Evolutionary conservation across 2,329 filamentous ascomycete genomes (phyloP), one percentile per base, ranked within the genome.

Genomic region (Fusarium sp.): DNA sequence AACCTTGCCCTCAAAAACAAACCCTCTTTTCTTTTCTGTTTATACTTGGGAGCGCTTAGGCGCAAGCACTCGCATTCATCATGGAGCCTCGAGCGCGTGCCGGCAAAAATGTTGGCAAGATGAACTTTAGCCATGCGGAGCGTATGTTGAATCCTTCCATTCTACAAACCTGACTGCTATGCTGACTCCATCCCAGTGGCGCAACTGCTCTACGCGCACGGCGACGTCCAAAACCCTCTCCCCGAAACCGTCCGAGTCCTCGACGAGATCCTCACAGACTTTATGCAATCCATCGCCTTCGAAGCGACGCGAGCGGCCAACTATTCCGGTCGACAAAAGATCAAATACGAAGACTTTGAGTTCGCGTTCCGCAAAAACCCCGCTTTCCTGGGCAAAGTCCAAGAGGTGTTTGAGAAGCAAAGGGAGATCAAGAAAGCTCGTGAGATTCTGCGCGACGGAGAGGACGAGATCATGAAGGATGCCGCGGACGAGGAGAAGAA

Each of bases 331-430:
- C 90, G 95, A 2, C 92, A 96, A 71, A 99, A 99, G 79, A 93
- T 99, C 78, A 99, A 99, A 76, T 91, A 96, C 71, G 94, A 97
- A 71, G 95, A 99, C 77, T 97, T 99, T 79, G 93, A 96, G 72
- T 99, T 96, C 77, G 92, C 93, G 35, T 86, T 98, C 67, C 86
- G 95, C 29, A 87, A 90, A 63, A 96, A 98, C 71, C 88, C 91
- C 9, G 82, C 85, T 56, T 96, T 96, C 73, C 81, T 98, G 38
- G 95, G 95, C 44, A 88, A 94, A 70, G 93, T 98, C 50, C 88
- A 92, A 73, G 93, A 97, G 78, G 86, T 96, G 71, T 84, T 97
- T 66, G 90, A 92, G 76, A 93, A 94, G 82, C 92, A 96, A 68
- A 88, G 88, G 72, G 88, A 93, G 72, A 87, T 98, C 61, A 95